Conservation (phyloP, 345 rosid species). For the Corymbia maculata region DNA sequence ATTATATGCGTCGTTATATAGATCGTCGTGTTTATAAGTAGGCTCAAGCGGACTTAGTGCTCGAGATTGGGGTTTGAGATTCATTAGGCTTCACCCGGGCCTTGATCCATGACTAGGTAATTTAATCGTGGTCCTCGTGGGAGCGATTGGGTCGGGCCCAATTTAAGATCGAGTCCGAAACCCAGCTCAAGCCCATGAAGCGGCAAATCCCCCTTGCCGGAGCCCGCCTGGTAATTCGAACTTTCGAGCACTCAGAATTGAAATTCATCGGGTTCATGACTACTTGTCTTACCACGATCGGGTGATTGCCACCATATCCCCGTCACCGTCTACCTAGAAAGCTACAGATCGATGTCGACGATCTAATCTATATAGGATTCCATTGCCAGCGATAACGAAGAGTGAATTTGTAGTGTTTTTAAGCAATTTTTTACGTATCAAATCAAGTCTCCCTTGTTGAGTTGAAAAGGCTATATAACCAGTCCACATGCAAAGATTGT, state of each 20-base stretch:
- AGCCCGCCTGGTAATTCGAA: neutral
- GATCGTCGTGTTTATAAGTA: neutral
- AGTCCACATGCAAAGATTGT: no score
- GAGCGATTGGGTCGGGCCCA: neutral
- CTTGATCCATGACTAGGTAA: neutral
- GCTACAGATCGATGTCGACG: no score
- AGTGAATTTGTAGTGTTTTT: no score
- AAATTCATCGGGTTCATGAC: neutral
- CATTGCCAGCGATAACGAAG: no score
- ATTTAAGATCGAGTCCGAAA: neutral
- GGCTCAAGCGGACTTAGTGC: neutral
- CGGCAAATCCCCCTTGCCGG: neutral
- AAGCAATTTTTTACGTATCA: no score
- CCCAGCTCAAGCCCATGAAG: neutral
- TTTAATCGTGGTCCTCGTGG: neutral
- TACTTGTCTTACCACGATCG: neutral
- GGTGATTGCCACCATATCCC: neutral
- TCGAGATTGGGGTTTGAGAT: neutral
- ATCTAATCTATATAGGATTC: no score
- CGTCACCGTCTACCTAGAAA: no score
- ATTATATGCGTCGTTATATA: neutral
- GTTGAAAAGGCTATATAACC: no score
- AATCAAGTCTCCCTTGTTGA: no score
- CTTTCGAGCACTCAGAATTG: neutral
- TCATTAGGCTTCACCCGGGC: neutral